Evolutionary conservation across 345 rosid genomes (phyloP).

Genomic region (Alliaria petiolata): DNA sequence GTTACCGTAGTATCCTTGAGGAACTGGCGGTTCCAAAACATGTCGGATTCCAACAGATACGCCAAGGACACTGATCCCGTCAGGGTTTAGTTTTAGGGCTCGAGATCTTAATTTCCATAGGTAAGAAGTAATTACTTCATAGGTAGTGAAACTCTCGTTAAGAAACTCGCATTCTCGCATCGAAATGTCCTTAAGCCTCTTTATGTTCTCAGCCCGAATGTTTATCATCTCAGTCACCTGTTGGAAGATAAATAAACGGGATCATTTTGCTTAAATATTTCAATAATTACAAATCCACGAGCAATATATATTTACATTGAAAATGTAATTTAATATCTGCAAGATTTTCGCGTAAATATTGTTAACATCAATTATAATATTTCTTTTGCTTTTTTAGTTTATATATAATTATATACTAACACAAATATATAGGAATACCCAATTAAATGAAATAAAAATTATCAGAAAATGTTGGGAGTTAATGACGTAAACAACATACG

Average conservation of each 20-base stretch:
- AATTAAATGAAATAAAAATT: not conserved
- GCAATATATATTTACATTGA: too few species aligned
- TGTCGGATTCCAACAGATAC: constrained; percentile 37
- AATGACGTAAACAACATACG: not conserved
- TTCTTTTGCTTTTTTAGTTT: not conserved
- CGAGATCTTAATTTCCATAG: constrained; percentile 43
- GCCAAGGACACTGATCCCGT: constrained; percentile 28
- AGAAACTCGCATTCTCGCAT: not conserved
- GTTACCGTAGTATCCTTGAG: constrained; percentile 43
- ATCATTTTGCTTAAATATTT: not conserved
- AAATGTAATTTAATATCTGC: not conserved
- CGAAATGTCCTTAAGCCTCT: not conserved
- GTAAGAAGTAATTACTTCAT: constrained; percentile 41
- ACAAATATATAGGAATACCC: not conserved
- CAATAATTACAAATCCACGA: too few species aligned
- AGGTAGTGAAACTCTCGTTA: constrained; percentile 30
- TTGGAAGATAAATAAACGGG: not conserved
- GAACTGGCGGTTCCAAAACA: constrained; percentile 35
- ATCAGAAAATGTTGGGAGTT: not conserved
- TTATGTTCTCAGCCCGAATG: not conserved
- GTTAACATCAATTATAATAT: not conserved
- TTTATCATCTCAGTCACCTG: not conserved
- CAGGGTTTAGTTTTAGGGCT: constrained; percentile 38
- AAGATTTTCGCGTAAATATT: not conserved
- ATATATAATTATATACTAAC: not conserved